Evolutionary conservation across 306 rosid species (phyloP).

Genomic region (Gastrolobium bilobum): DNA sequence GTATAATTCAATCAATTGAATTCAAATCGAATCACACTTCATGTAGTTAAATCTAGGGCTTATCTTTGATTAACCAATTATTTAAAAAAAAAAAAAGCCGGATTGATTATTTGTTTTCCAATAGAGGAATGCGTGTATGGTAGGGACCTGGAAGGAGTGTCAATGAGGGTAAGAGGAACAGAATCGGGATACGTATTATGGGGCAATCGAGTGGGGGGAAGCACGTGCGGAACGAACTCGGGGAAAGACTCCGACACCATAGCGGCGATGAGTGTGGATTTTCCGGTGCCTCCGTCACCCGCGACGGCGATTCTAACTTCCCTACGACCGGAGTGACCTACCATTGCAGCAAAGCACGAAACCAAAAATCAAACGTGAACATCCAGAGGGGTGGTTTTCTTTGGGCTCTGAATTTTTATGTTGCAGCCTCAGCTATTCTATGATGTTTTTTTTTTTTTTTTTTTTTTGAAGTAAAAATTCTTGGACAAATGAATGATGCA

Average conservation of each 20-base stretch:
- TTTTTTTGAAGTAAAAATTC: no score
- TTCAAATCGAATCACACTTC: neutral
- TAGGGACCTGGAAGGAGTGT: constrained; percentile 51
- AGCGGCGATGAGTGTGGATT: constrained; percentile 67
- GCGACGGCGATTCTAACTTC: constrained; percentile 32
- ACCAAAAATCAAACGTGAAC: neutral
- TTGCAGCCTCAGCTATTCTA: neutral
- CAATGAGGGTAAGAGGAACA: constrained; percentile 46
- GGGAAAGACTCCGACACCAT: constrained; percentile 49
- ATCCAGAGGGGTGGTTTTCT: neutral
- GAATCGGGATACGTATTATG: constrained; percentile 38
- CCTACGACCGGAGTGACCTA: neutral
- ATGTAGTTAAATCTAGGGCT: constrained; percentile 27
- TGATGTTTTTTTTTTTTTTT: no score
- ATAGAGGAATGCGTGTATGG: neutral
- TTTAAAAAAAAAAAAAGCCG: neutral
- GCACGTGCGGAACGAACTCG: constrained; percentile 43
- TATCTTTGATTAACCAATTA: neutral
- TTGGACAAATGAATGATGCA: neutral
- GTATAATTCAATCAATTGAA: constrained; percentile 13
- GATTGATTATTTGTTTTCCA: neutral
- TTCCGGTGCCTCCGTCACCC: constrained; percentile 75
- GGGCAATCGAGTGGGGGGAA: constrained; percentile 49
- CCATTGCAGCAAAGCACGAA: constrained; percentile 39
- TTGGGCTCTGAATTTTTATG: neutral